Percentiles rank a stretch among this genome's conserved stretches.
Conservation (phyloP, 805 yeast genomes). For the Hanseniaspora guilliermondii region DNA sequence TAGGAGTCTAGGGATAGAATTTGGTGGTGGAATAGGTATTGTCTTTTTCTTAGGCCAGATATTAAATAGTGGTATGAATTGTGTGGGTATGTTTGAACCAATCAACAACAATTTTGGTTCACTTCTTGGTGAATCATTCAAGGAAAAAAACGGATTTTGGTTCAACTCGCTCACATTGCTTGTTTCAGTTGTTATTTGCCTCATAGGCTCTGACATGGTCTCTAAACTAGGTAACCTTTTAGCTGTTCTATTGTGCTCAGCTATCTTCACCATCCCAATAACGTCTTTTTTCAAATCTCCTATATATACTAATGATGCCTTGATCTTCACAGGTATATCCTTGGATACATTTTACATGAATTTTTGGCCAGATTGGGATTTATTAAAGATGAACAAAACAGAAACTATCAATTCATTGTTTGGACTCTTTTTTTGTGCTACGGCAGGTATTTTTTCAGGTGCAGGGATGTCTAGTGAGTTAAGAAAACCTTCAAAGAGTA, state of each 20-base stretch:
- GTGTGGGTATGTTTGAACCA: constrained; percentile 92
- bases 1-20: constrained; percentile 90
- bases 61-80: constrained; percentile 79
- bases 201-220: constrained; percentile 70
- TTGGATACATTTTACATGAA: constrained; percentile 57
- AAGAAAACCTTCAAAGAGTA: constrained; percentile 69
- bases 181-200: constrained; percentile 59
- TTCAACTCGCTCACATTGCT: constrained; percentile 64
- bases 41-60: constrained; percentile 93
- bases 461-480: constrained; percentile 97
- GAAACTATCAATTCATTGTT: constrained; percentile 79
- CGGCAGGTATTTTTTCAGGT: constrained; percentile 97
- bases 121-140: background rate
- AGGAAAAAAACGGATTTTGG: constrained; percentile 39
- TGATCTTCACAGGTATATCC: constrained; percentile 58
- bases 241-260: constrained; percentile 50
- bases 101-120: constrained; percentile 64
- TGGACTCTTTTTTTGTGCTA: constrained; percentile 95
- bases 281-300: constrained; percentile 59
- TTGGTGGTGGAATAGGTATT: constrained; percentile 94
- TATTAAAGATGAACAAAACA: constrained; percentile 50
- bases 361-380: constrained; percentile 66
- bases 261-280: constrained; percentile 72
- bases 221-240: constrained; percentile 70
- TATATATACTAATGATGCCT: constrained; percentile 37